Percentiles rank a stretch among this genome's conserved stretches.
These are phyloP conservation scores for Gnomoniopsis sp. DNA, from an alignment of 2,329 filamentous ascomycete genomes.

Conservation along the genomic window DNA sequence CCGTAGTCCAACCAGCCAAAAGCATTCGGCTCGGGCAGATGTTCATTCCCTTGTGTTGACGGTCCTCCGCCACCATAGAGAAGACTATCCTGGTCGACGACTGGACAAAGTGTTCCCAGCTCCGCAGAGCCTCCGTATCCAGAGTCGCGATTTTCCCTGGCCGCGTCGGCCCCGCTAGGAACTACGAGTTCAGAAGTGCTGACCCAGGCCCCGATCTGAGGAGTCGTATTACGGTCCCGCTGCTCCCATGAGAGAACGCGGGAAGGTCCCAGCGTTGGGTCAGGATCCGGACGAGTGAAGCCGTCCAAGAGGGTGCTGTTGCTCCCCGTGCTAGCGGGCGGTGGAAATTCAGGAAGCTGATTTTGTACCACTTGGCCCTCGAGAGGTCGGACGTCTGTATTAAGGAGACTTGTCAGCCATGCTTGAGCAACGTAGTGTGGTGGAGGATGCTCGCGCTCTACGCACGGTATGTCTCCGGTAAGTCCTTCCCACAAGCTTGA, in stretches of 20 bases:
- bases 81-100: not conserved
- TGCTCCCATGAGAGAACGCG: not conserved
- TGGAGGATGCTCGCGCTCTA: not conserved
- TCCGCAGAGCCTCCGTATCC: not conserved
- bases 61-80: no score
- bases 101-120: not conserved
- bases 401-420: not conserved
- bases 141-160: not conserved
- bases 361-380: no score
- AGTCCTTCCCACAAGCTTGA: not conserved
- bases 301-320: not conserved
- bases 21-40: no score
- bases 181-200: not conserved
- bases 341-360: not conserved
- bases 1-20: no score
- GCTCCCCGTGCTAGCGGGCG: not conserved
- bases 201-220: not conserved
- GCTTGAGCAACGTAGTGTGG: not conserved
- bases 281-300: not conserved
- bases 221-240: not conserved
- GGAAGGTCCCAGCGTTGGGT: not conserved
- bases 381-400: not conserved
- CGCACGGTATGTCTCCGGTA: not conserved
- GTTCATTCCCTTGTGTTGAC: no score
- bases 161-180: not conserved